Percentiles rank a stretch among this genome's conserved stretches.
Evolutionary conservation across 495 filamentous ascomycete genomes (phyloP).

Genomic region (Penicillium coprophilum): DNA sequence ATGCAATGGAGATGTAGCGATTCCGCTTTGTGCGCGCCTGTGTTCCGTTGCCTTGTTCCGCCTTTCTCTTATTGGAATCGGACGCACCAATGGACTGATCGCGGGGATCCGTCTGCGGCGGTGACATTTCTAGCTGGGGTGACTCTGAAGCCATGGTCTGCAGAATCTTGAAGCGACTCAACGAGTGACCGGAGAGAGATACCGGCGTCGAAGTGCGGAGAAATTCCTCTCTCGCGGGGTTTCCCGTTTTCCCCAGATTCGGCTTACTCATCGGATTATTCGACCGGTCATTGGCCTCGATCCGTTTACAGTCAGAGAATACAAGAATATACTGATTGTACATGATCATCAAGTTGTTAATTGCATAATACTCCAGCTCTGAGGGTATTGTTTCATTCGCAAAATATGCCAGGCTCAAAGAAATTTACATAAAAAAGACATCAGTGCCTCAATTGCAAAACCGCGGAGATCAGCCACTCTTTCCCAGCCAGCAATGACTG

Average conservation of each 20-base stretch:
- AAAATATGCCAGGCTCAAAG: neutral
- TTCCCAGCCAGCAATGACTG: constrained; percentile 18
- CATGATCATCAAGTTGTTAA: neutral
- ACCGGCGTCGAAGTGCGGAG: constrained; percentile 40
- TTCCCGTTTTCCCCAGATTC: constrained; percentile 41
- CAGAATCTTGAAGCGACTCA: constrained; percentile 4
- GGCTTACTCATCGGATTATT: constrained; percentile 25
- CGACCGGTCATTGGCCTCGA: constrained; percentile 9
- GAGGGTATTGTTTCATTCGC: neutral
- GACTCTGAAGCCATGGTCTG: constrained; percentile 43
- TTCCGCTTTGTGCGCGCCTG: constrained; percentile 55
- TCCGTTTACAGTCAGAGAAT: neutral
- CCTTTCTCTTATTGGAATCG: constrained; percentile 48
- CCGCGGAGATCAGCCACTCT: constrained; percentile 15
- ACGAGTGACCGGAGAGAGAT: constrained; percentile 15
- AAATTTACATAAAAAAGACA: neutral
- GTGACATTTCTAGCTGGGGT: constrained; percentile 33
- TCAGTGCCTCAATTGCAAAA: neutral
- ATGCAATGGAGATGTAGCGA: constrained; percentile 90
- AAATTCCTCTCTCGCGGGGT: constrained; percentile 46
- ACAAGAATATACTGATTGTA: neutral
- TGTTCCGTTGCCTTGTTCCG: constrained; percentile 48
- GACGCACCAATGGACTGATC: constrained; percentile 27
- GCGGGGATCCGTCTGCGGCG: constrained; percentile 24
- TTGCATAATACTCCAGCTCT: neutral